Base-by-base conservation (phyloP, 2,329 filamentous ascomycete species). In the Phoma sp. region DNA sequence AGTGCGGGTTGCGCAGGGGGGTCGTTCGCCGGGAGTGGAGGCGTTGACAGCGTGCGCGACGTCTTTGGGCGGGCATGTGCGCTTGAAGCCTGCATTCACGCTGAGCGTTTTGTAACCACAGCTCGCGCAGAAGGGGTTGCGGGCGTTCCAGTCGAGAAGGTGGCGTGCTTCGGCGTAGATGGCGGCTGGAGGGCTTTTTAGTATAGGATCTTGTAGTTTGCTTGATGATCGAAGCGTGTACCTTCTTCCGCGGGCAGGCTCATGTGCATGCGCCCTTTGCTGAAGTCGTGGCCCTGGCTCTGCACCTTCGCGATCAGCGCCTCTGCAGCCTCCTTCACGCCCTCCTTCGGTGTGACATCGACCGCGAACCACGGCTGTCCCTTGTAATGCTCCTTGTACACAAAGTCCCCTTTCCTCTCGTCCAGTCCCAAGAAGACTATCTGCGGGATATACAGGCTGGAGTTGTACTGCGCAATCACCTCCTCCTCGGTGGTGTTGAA, bases 81-180 rank as follows among this genome's bases (percentile, higher is more conserved):
- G 86, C 78, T 96, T 96, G 71, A 89, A 91, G 43, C 90, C 90
- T 4, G 86, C 89, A 66, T 93, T 88, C 24, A 90, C 81, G 14
- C 88, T 89, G 56, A 97, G 79, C 0, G 92, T 98, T 23, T 84
- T 86, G 68, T 90, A 84, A 30, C 95, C 93, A 75, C 95, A 99
- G 51, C 89, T 88, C 29, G 87, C 92, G 75, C 95, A 99, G 81
- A 91, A 99, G 27, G 89, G 89, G 76, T 96, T 96, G 46, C 93
- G 89, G 24, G 82, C 82, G 77, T 99, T 98, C 95, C 95, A 99
- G 78, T 98, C 95, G 32, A 96, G 80, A 24, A 97, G 82, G 40
- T 92, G 89, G 50, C 93, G 87, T 7, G 92, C 90, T 75, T 96
- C 91, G 11, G 91, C 93, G 65, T 92, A 96, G 40, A 96, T 89